These are phyloP conservation scores for Hyphopichia homilentoma DNA, from an alignment of 805 yeast species.

Conservation along the genomic window DNA sequence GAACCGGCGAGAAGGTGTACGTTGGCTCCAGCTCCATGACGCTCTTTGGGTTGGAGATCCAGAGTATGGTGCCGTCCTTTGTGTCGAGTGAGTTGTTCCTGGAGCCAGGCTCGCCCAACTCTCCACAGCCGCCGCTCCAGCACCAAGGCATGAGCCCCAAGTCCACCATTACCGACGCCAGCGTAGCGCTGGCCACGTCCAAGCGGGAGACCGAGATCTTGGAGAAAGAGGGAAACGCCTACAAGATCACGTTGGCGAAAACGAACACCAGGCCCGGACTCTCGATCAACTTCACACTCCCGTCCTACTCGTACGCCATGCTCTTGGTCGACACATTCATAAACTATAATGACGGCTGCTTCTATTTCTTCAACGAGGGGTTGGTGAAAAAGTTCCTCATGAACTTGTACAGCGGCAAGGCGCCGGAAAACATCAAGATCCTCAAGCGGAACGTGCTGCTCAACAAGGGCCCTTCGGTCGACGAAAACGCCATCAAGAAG, in stretches of 20 bases:
- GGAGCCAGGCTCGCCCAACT: constrained; percentile 5
- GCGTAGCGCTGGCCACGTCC: constrained; percentile 5
- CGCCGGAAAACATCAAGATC: constrained; percentile 34
- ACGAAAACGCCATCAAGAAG: constrained; percentile 39
- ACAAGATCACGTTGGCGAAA: constrained; percentile 63
- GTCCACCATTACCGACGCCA: constrained; percentile 7
- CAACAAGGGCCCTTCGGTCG: constrained; percentile 22
- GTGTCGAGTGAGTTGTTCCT: constrained; percentile 12
- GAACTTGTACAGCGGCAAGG: constrained; percentile 55
- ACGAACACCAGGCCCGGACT: constrained; percentile 66
- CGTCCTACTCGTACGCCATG: constrained; percentile 75
- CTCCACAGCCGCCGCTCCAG: constrained; percentile 6
- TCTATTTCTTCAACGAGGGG: constrained; percentile 82
- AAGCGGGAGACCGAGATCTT: constrained; percentile 53
- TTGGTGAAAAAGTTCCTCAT: constrained; percentile 63
- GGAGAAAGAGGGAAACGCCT: constrained; percentile 75
- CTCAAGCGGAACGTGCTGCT: constrained; percentile 30
- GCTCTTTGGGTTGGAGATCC: constrained; percentile 72
- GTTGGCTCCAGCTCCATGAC: constrained; percentile 86
- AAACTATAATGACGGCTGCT: constrained; percentile 79
- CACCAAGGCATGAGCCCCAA: constrained; percentile 6
- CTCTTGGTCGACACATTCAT: constrained; percentile 70
- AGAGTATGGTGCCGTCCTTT: constrained; percentile 50
- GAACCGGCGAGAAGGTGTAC: constrained; percentile 72
- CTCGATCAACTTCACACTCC: constrained; percentile 67